phyloP scores from a whole-genome alignment of 2,329 filamentous ascomycete species.

The Monilinia aucupariae region DNA sequence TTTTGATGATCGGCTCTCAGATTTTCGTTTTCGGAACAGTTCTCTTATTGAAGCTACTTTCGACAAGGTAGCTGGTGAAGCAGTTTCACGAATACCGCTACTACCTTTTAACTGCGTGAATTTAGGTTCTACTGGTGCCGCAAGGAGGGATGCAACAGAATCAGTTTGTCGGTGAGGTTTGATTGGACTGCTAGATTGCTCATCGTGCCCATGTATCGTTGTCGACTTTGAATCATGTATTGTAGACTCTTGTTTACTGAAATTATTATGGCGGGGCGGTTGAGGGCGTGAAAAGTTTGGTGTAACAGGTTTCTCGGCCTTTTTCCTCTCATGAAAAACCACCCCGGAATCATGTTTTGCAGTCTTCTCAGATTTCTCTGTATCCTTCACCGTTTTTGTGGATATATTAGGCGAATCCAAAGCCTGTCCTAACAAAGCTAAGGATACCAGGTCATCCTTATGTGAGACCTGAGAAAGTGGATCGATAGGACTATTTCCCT shows the following conservation, averaged over 20 bases:
- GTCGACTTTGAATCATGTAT: background rate
- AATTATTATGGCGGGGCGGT: background rate
- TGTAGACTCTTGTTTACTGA: background rate
- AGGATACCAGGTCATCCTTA: conserved; percentile 25
- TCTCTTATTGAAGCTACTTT: conserved; percentile 15
- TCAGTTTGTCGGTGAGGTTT: background rate
- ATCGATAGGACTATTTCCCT: conserved; percentile 14
- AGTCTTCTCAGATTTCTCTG: background rate
- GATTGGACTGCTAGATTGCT: background rate
- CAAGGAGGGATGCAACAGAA: background rate
- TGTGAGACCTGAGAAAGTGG: conserved; percentile 21
- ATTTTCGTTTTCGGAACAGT: conserved; percentile 13
- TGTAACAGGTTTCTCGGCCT: background rate
- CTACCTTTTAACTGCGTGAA: background rate
- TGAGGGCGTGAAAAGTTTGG: background rate
- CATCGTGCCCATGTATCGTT: background rate
- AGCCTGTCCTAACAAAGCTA: conserved; percentile 21
- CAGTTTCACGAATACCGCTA: background rate
- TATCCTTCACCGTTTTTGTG: background rate
- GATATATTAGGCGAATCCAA: conserved; percentile 15
- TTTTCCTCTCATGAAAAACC: background rate
- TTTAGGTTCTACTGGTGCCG: background rate
- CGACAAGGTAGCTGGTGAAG: conserved; percentile 7
- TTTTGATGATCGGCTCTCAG: conserved; percentile 5
- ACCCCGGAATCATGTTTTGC: conserved; percentile 14